Base-by-base conservation (phyloP, 345 rosid genomes). In the Citrus hindsii region DNA sequence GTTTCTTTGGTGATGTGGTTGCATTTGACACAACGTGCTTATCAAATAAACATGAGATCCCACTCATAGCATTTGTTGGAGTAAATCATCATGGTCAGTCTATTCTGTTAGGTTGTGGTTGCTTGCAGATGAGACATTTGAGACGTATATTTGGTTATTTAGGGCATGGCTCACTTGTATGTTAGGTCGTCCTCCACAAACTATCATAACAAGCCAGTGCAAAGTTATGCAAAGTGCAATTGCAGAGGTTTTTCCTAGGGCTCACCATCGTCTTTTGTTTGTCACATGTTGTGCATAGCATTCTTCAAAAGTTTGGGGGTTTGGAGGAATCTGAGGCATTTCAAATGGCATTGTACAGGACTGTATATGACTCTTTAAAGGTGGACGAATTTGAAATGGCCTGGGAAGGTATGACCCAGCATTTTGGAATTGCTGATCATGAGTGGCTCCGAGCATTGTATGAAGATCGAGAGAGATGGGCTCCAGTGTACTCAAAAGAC, bases 141-240 rank as follows among this genome's bases (percentile, higher is more conserved):
- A 92, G 74, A 84, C 93, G 58, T 95, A 90, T 79, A 74, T 84
- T 74, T 95, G 98, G 98, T 79, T 95, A 71, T 87, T 93, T 79
- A 88, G 92, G 82, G 90, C 98, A 37, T 93, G 98, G 98, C 87
- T 93, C 35, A 87, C 94, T 4, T 93, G 98, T 78, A 85, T 93
- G 82, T 78, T 82, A 9, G 94, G 95, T 56, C 90, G 85, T 33
- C 86, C 90, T 30, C 98, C 97, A 6, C 97, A 91, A 82, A 90
- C 93, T 42, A 87, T 95, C 40, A 81, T 93, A 55, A 90, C 98
- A 2, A 85, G 88, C 77, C 88, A 89, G 33, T 88, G 95, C 88
- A 87, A 88, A 67, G 79, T 86, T 6, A 81, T 93, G 87, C 94
- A 89, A 78, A 81, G 72, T 73, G 97, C 93, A 33, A 84, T 92